A percentile compares a stretch with the other conserved stretches of the same genome.
Conservation (phyloP, 257 asterid genomes). For the Jasminum sambac region DNA sequence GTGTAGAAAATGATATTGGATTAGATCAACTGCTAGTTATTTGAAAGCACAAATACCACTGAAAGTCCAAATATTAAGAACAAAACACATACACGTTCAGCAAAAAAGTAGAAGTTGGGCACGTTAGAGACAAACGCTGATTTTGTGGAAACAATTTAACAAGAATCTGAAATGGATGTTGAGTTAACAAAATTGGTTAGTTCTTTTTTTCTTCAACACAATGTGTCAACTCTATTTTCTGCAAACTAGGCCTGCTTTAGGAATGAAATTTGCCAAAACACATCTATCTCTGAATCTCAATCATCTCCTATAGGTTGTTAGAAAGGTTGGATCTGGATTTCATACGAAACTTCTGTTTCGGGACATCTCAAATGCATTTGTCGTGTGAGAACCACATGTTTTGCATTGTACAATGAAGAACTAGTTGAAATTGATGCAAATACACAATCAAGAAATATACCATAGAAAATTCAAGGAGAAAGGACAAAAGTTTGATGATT, state of each 20-base stretch:
- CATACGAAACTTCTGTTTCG: not conserved
- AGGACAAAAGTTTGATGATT: slow-evolving; percentile 42
- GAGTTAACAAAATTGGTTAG: too few species aligned
- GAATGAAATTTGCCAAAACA: not conserved
- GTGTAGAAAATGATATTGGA: not conserved
- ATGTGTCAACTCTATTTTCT: not conserved
- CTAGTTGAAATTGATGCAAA: not conserved
- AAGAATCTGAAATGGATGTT: not conserved
- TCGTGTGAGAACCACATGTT: not conserved
- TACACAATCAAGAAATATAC: slow-evolving; percentile 35
- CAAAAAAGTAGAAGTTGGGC: not conserved
- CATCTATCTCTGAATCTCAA: not conserved
- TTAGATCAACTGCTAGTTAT: not conserved
- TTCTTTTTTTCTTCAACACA: too few species aligned
- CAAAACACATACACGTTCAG: not conserved
- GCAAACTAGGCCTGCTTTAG: not conserved
- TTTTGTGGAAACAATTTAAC: not conserved
- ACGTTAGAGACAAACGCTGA: not conserved
- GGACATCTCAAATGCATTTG: not conserved
- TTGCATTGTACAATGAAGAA: slow-evolving; percentile 5
- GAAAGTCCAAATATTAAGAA: not conserved
- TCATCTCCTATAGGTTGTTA: not conserved
- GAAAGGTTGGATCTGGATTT: not conserved
- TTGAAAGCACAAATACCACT: not conserved
- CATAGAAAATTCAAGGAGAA: slow-evolving; percentile 63